These are phyloP conservation scores for Corniculantispora saksenae DNA, from an alignment of 2,329 filamentous ascomycete species.

Conservation along the genomic window DNA sequence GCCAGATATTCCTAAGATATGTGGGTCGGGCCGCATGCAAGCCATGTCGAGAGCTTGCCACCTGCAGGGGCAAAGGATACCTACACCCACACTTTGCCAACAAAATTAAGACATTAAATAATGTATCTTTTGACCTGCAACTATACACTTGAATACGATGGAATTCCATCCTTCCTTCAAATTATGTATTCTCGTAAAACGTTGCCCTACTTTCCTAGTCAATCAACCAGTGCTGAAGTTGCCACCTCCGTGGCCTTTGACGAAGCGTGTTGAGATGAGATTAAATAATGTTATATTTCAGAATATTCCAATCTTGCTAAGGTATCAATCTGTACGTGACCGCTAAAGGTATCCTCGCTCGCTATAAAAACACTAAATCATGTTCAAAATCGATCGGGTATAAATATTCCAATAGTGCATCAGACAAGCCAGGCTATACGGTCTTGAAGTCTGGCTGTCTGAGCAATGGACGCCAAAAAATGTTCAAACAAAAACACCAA, in stretches of 20 bases:
- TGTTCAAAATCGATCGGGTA: slow-evolving; percentile 12
- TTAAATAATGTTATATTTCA: background rate
- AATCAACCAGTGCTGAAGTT: no score
- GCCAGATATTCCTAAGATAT: slow-evolving; percentile 17
- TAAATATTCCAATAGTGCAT: slow-evolving; percentile 25
- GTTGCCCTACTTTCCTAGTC: no score
- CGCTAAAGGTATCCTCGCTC: slow-evolving; percentile 11
- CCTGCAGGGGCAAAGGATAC: background rate
- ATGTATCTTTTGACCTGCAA: background rate
- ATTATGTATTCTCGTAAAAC: no score
- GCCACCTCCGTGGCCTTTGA: no score
- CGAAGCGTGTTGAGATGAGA: background rate
- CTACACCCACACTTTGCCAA: background rate
- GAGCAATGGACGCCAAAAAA: background rate
- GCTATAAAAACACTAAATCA: slow-evolving; percentile 14
- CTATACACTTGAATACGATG: background rate
- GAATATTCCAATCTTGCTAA: slow-evolving; percentile 4
- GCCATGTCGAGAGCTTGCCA: background rate
- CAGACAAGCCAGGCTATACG: slow-evolving; percentile 33
- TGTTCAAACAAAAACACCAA: slow-evolving; percentile 7
- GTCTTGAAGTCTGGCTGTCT: slow-evolving; percentile 24
- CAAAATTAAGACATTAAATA: no score
- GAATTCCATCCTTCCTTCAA: no score
- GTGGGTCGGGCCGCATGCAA: slow-evolving; percentile 6
- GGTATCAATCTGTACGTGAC: slow-evolving; percentile 13